Evolutionary conservation across 768 basidiomycete genomes (phyloP).

Genomic region (Heimioporus sp.): DNA sequence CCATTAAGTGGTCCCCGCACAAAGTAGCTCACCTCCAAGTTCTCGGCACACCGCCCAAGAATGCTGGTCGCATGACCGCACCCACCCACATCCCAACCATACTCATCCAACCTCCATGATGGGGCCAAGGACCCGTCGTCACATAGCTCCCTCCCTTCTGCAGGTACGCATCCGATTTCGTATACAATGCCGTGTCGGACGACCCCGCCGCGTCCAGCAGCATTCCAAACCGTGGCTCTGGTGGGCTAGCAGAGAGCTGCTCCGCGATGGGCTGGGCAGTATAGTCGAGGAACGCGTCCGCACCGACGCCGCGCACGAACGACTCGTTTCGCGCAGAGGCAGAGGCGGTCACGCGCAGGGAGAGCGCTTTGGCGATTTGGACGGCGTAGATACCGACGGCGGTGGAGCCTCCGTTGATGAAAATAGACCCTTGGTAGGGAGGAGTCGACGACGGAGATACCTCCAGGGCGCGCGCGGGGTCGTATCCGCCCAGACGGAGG

Average conservation of each 20-base stretch:
- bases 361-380: constrained; percentile 66
- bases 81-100: not conserved
- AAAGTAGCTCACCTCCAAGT: constrained; percentile 41
- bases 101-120: constrained; percentile 15
- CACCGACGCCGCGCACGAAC: constrained; percentile 58
- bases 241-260: constrained; percentile 44
- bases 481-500: constrained; percentile 43
- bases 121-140: constrained; percentile 48
- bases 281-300: constrained; percentile 71
- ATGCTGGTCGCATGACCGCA: constrained; percentile 35
- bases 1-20: not conserved
- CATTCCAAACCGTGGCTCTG: constrained; percentile 51
- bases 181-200: constrained; percentile 48
- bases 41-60: constrained; percentile 53
- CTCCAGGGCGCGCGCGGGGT: constrained; percentile 37
- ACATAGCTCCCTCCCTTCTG: constrained; percentile 50
- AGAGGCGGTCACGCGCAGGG: constrained; percentile 54
- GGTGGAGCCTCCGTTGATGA: constrained; percentile 72
- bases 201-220: constrained; percentile 60
- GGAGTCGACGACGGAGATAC: not conserved
- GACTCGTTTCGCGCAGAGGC: constrained; percentile 60
- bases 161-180: constrained; percentile 50
- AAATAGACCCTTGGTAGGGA: constrained; percentile 44
- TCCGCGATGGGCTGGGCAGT: constrained; percentile 48
- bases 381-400: constrained; percentile 70